Evolutionary conservation across 257 asterid species (phyloP).

Genomic region (Mentha longifolia): DNA sequence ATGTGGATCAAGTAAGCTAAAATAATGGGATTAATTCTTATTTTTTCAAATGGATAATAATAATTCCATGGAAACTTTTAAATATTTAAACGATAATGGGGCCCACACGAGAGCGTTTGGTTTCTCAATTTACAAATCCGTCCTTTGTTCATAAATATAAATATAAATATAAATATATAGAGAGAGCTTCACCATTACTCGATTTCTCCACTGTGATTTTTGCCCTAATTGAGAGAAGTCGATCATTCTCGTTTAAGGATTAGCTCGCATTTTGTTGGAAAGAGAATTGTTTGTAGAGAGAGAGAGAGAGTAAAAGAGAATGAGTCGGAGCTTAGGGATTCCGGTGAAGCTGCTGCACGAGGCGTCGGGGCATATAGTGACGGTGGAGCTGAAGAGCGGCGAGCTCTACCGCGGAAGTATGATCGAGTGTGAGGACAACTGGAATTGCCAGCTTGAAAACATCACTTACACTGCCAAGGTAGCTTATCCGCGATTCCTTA

Average conservation of each 20-base stretch:
- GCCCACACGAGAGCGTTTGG: not conserved
- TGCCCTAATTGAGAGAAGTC: constrained; percentile 39
- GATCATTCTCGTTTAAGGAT: constrained; percentile 9
- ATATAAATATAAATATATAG: too few species aligned
- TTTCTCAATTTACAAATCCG: constrained; percentile 16
- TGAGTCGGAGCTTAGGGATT: constrained; percentile 96
- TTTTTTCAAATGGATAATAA: too few species aligned
- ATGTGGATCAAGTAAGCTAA: too few species aligned
- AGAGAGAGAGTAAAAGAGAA: constrained; percentile 22
- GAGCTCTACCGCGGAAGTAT: constrained; percentile 93
- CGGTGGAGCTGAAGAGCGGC: constrained; percentile 93
- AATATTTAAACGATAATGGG: not conserved
- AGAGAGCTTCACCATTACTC: not conserved
- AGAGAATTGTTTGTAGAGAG: not conserved
- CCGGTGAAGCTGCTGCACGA: constrained; percentile 99
- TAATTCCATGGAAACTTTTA: too few species aligned
- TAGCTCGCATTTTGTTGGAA: constrained; percentile 14
- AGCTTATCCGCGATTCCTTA: not conserved
- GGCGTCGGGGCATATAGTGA: constrained; percentile 92
- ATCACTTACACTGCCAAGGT: constrained; percentile 66
- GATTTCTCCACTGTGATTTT: not conserved
- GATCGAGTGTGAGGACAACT: constrained; percentile 73
- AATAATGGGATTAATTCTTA: too few species aligned
- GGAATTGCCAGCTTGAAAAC: constrained; percentile 66
- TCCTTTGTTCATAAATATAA: not conserved